Base-by-base conservation (phyloP, 345 rosid genomes). In the Brassica napus region DNA sequence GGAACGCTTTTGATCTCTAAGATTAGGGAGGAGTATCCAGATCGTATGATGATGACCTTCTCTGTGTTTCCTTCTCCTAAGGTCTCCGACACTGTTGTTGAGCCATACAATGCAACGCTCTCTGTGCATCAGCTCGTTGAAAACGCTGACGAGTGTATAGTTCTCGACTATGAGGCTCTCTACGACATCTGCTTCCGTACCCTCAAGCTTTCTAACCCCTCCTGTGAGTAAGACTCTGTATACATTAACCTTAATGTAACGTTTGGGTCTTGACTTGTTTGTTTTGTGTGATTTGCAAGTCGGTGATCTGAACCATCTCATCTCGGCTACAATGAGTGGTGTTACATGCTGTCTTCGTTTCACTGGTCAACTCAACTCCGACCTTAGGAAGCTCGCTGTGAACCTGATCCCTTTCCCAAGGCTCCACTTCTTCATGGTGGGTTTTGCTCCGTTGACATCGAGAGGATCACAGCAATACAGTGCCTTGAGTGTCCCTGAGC, bases 71-170 rank as follows among this genome's bases (percentile, higher is more conserved):
- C 18, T 18, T 18, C 18, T 18, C 18, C 18, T 18, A 18, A 18
- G 82, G 84, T 82, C 71, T 82, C 84, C 35, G 84, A 82, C 72
- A 82, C 84, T 49, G 84, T 82, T 73, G 82, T 77, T 62, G 84
- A 82, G 76, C 84, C 84, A 55, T 82, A 82, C 78, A 82, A 82
- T 64, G 84, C 84, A 12, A 77, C 84, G 0, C 81, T 82, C n/a
- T 82, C 84, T 26, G 28, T 26, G 28, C 28, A 26, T 26, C 28
- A 26, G 28, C 28, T 26, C 28, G 28, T 26, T 26, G 28, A 26
- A 26, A 26, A 26, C 28, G 28, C 28, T 26, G 28, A 26, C 28
- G 28, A 26, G 28, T 26, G 28, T 26, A 26, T 26, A 1, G 28
- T 26, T 26, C 28, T 26, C 28, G 28, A 26, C 28, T 1, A 26